Base-by-base conservation (phyloP, 2,329 filamentous ascomycete species). In the Stemphylium lycopersici region DNA sequence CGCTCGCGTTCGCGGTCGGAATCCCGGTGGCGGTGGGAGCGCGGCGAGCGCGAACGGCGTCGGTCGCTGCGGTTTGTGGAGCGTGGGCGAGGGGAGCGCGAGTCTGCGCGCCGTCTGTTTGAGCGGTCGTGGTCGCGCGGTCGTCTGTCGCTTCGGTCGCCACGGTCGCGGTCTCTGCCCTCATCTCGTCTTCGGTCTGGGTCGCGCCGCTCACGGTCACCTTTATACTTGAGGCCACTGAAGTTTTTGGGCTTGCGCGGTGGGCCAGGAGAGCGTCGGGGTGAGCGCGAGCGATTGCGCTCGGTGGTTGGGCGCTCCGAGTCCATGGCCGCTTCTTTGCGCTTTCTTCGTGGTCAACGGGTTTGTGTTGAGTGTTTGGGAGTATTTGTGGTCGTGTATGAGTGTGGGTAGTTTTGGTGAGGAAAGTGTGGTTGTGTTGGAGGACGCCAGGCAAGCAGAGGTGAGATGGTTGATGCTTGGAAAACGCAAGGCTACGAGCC, bases 211-310 rank as follows among this genome's bases (percentile, higher is more conserved):
- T 57, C 55, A 5, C 51, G 33, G 16, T 57, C 58, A 52, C 72
- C 83, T 63, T 87, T 87, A 79, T 82, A 87, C 61, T 80, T 81
- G 62, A 87, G 84, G 8, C 84, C 83, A 4, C 82, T 80, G 52
- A 76, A 77, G 60, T 70, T 78, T 74, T 72, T 73, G 29, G 67
- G 62, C 50, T 61, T 67, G 59, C 52, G 46, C n/a, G 47, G 41
- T 2, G 16, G 26, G 26, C 26, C 40, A 5, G 47, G 52, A 3
- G 52, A 55, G 40, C 65, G 64, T 48, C 69, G 61, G 1, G 68
- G 69, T 0, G 68, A 69, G 52, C 66, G 70, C 1, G 71, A 69
- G 36, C 76, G 66, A 2, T 60, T 38, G 39, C 59, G 59, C 2
- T 60, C 56, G 42, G 48, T 29, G 44, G 48, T 24, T 48, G 34